phyloP scores from a whole-genome alignment of 1,139 yeast genomes.

The Pichia sp. region DNA sequence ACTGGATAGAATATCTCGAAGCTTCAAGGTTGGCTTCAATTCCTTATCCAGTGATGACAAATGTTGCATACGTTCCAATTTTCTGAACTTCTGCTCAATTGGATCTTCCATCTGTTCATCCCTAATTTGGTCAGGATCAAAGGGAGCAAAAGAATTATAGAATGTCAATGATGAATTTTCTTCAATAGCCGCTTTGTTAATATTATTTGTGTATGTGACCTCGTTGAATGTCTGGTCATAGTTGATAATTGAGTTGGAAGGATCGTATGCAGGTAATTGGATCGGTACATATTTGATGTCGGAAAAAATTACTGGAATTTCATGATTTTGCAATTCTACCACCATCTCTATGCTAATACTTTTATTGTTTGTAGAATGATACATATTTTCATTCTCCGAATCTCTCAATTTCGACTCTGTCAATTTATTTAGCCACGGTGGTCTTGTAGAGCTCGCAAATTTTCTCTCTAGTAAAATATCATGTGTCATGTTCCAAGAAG shows the following conservation, averaged over 20 bases:
- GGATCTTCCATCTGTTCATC: conserved; percentile 51
- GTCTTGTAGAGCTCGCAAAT: conserved; percentile 10
- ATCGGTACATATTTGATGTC: conserved; percentile 39
- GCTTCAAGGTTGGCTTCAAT: conserved; percentile 79
- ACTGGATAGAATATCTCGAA: conserved; percentile 61
- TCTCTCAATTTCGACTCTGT: conserved; percentile 49
- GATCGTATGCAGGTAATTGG: conserved; percentile 23
- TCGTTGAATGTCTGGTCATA: conserved; percentile 17
- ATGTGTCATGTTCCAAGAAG: conserved; percentile 1
- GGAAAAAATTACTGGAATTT: conserved; percentile 72
- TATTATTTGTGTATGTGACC: conserved; percentile 20
- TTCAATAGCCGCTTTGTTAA: conserved; percentile 24
- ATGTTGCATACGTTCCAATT: conserved; percentile 75
- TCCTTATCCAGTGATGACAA: conserved; percentile 74
- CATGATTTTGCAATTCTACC: conserved; percentile 70
- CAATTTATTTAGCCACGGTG: conserved; percentile 72
- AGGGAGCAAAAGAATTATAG: conserved; percentile 19
- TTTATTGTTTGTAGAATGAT: neutral
- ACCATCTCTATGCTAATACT: conserved; percentile 26
- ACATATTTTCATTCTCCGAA: neutral
- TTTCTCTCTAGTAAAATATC: neutral
- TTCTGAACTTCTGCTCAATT: conserved; percentile 78
- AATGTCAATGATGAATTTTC: neutral
- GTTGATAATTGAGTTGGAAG: conserved; percentile 15
- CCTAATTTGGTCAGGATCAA: conserved; percentile 55